Conservation (phyloP, 31 red algal genomes). For the Asparagopsis taxiformis region DNA sequence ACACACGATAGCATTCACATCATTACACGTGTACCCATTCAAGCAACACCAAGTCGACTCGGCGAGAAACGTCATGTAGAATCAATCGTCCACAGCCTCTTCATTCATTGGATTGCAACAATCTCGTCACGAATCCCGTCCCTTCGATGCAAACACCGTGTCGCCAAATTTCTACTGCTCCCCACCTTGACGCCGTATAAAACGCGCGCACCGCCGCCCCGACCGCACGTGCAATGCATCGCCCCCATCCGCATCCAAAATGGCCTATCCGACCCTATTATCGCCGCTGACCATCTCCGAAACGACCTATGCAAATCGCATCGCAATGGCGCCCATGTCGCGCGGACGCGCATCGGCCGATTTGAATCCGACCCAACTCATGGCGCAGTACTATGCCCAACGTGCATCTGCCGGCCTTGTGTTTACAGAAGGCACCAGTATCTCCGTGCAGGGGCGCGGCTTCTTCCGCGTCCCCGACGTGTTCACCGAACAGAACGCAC, state of each 20-base stretch:
- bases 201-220: no score
- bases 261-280: no score
- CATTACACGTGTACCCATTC: no score
- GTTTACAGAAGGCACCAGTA: constrained; percentile 72
- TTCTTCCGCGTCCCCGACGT: constrained; percentile 66
- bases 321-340: constrained; percentile 71
- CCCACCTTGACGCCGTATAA: constrained; percentile 35
- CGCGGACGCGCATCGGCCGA: no score
- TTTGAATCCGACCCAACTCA: constrained; percentile 33
- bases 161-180: constrained; percentile 9
- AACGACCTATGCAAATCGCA: constrained; percentile 68
- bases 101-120: not conserved
- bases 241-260: no score
- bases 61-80: constrained; percentile 1
- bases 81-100: not conserved
- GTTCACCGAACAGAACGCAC: constrained; percentile 34
- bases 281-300: no score
- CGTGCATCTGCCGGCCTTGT: constrained; percentile 65
- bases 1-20: no score
- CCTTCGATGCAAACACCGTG: not conserved
- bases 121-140: not conserved
- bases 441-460: constrained; percentile 56
- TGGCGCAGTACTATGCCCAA: constrained; percentile 81
- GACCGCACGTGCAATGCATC: no score
- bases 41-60: no score